Base-by-base conservation (phyloP, 2,329 filamentous ascomycete species). In the Aspergillus uvarum region DNA sequence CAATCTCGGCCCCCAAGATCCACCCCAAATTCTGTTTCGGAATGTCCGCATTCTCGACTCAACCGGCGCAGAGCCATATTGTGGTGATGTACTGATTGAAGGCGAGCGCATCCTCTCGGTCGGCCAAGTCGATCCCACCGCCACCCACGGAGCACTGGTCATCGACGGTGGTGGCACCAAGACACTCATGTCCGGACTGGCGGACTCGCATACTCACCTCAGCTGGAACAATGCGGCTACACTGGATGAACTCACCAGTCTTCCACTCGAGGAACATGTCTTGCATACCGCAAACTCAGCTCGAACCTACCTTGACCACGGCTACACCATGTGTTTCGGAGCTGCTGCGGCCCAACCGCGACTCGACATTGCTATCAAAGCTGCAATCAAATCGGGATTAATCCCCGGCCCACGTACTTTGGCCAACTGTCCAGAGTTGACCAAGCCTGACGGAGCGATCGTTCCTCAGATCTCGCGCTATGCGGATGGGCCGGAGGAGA, bases 41-140 rank as follows among this genome's bases (percentile, higher is more conserved):
- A 73, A 79, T 63, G 76, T 79, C 16, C 72, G 71, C 19, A 78
- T 79, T 51, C 49, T 80, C 2, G 78, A 80, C 35, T 73, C 73
- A 0, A 78, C 77, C 4, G 75, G 77, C 4, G 57, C 58, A 19
- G 70, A 74, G 10, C 72, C 76, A 0, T 79, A 77, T 58, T 65
- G 48, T 2, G 77, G 77, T 4, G 76, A 79, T 66, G 76, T 80
- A 0, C 68, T 73, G 22, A 75, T 79, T 29, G 63, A 76, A 68
- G 75, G 76, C 21, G 68, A 77, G 60, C 69, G 69, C n/a, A 71
- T 77, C 52, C 64, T 61, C 6, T 55, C 53, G 8, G 53, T 55
- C 6, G 53, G 53, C 2, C 42, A 55, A 8, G 53, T 55, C 16
- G 53, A 55, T 21, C 26, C n/a, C 24, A 12, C 42, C 26, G 29